A percentile compares a stretch with the other conserved stretches of the same genome.
These are phyloP conservation scores for Citrullus colocynthis DNA, from an alignment of 306 rosid genomes.

Conservation along the genomic window DNA sequence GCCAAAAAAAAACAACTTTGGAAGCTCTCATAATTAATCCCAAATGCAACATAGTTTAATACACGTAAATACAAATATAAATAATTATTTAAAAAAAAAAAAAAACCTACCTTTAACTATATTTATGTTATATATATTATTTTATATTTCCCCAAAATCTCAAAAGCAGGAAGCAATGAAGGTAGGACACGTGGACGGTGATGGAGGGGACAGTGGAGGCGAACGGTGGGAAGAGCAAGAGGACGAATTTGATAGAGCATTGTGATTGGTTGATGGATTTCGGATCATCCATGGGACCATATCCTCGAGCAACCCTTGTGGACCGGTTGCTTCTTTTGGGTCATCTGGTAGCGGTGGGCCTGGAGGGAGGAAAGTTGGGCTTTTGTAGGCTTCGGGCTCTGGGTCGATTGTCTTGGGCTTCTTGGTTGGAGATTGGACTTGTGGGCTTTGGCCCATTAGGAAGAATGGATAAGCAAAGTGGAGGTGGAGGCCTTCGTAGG, in stretches of 20 bases:
- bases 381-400: slow-evolving; percentile 3
- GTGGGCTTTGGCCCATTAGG: slow-evolving; percentile 23
- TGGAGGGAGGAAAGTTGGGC: slow-evolving; percentile 13
- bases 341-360: neutral
- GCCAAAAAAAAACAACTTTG: no score
- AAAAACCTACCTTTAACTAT: neutral
- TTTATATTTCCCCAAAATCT: neutral
- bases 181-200: slow-evolving; percentile 5
- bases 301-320: slow-evolving; percentile 84
- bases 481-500: slow-evolving; percentile 84
- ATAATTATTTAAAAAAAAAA: neutral
- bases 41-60: neutral
- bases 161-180: neutral
- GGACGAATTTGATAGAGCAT: slow-evolving; percentile 22
- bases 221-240: slow-evolving; percentile 27
- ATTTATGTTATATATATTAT: neutral
- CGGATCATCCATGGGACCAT: slow-evolving; percentile 71
- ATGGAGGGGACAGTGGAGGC: slow-evolving; percentile 31
- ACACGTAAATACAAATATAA: neutral
- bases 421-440: slow-evolving; percentile 26
- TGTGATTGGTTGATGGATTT: slow-evolving; percentile 34
- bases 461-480: slow-evolving; percentile 76
- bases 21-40: neutral
- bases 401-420: slow-evolving; percentile 34
- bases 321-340: slow-evolving; percentile 21